phyloP scores from a whole-genome alignment of 768 basidiomycete genomes.

The Naganishia antarctica region DNA sequence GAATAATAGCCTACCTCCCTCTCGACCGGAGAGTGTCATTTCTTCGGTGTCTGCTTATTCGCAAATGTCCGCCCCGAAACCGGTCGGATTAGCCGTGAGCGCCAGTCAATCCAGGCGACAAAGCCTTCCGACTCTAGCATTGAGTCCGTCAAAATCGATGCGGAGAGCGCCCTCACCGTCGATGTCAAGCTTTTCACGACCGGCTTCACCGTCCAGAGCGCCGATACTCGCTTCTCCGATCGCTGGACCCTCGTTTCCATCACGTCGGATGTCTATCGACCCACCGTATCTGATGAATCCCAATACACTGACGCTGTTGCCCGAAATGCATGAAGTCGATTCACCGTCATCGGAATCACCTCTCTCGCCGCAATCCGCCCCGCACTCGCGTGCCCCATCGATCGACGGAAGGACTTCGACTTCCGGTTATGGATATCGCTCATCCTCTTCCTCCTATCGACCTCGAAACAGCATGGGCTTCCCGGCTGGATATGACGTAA shows the following conservation, averaged over 20 bases:
- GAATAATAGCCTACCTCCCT: not conserved
- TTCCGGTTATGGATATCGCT: constrained; percentile 25
- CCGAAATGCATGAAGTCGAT: constrained; percentile 40
- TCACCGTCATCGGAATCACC: constrained; percentile 19
- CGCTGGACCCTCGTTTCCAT: not conserved
- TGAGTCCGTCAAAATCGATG: constrained; percentile 1
- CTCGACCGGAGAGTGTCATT: constrained; percentile 16
- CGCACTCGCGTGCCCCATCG: constrained; percentile 28
- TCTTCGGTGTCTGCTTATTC: constrained; percentile 29
- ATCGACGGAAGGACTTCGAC: constrained; percentile 26
- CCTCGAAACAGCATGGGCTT: constrained; percentile 17
- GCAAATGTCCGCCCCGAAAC: constrained; percentile 18
- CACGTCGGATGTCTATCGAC: constrained; percentile 29
- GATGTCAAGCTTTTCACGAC: constrained; percentile 20
- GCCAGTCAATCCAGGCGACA: constrained; percentile 16
- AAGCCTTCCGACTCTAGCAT: constrained; percentile 23
- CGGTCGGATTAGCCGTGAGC: not conserved
- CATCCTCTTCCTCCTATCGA: constrained; percentile 26
- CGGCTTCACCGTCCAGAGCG: constrained; percentile 4
- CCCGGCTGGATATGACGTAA: constrained; percentile 25
- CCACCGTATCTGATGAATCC: constrained; percentile 30
- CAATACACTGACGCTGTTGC: constrained; percentile 41
- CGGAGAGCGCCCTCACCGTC: constrained; percentile 3
- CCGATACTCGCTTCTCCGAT: constrained; percentile 2
- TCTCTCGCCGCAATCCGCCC: constrained; percentile 21